Percentiles rank a stretch among this genome's conserved stretches.
Conservation (phyloP, 2,329 filamentous ascomycete species). For the Didymella segeticola region DNA sequence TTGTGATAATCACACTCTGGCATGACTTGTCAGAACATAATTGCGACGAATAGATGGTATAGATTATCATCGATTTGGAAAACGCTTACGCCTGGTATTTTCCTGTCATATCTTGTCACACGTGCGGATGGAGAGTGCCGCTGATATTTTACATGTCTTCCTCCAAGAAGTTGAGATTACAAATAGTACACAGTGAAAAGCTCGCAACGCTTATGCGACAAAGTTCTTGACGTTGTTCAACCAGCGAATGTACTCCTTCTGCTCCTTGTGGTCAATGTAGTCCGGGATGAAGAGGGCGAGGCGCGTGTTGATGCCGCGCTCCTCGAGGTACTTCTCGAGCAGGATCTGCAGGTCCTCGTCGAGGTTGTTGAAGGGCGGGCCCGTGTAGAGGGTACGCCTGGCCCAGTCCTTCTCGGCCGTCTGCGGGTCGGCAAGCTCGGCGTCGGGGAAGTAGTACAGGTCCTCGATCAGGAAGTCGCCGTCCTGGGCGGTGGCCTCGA, state of each 20-base stretch:
- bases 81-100: constrained; percentile 11
- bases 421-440: constrained; percentile 76
- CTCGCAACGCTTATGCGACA: constrained; percentile 61
- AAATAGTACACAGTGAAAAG: constrained; percentile 28
- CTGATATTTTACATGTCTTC: constrained; percentile 37
- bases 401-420: constrained; percentile 78
- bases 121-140: constrained; percentile 14
- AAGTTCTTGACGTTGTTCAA: constrained; percentile 85
- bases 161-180: constrained; percentile 20
- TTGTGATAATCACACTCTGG: too few species aligned
- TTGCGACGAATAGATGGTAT: background rate
- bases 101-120: constrained; percentile 12
- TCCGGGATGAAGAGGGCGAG: constrained; percentile 92
- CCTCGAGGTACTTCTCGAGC: constrained; percentile 92
- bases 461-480: constrained; percentile 88
- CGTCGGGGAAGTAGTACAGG: constrained; percentile 83
- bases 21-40: too few species aligned
- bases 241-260: constrained; percentile 95
- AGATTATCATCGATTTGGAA: too few species aligned
- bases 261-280: constrained; percentile 98
- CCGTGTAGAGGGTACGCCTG: constrained; percentile 81
- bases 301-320: constrained; percentile 86
- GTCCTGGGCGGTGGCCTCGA: constrained; percentile 86
- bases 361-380: constrained; percentile 90
- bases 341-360: constrained; percentile 95